Evolutionary conservation across 805 yeast genomes (phyloP).

Genomic region (Crinitomyces ghanaensis): DNA sequence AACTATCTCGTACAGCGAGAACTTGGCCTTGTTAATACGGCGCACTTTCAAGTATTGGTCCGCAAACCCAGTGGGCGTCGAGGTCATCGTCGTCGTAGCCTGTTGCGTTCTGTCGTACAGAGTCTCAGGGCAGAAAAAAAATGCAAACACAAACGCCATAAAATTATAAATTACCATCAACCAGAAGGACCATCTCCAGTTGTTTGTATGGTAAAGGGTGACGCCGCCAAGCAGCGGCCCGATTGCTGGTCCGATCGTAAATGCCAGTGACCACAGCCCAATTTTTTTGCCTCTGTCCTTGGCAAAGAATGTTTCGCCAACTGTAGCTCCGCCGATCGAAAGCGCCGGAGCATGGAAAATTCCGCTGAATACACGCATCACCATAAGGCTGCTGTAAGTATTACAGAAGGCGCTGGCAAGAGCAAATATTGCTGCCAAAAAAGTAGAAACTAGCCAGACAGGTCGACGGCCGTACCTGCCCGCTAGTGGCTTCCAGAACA

Average conservation of each 20-base stretch:
- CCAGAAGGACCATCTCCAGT: constrained; percentile 4
- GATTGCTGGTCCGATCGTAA: constrained; percentile 6
- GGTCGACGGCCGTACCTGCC: constrained; percentile 13
- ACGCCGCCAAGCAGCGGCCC: constrained; percentile 11
- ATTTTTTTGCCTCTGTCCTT: constrained; percentile 6
- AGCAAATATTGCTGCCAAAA: constrained; percentile 3
- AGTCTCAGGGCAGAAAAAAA: constrained; percentile 3
- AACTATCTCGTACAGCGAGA: constrained; percentile 8
- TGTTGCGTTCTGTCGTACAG: constrained; percentile 1
- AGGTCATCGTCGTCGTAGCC: no score
- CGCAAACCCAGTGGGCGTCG: constrained; percentile 14
- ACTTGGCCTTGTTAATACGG: constrained; percentile 14
- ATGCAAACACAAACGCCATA: neutral
- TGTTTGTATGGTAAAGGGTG: constrained; percentile 8
- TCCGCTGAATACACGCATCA: constrained; percentile 6
- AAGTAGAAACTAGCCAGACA: no score
- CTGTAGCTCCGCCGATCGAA: constrained; percentile 10
- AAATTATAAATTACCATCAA: neutral
- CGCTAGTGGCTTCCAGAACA: constrained; percentile 34
- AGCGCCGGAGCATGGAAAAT: constrained; percentile 8
- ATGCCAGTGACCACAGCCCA: constrained; percentile 9
- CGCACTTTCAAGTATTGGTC: constrained; percentile 2
- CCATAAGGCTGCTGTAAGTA: constrained; percentile 8
- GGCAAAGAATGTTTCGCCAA: constrained; percentile 8
- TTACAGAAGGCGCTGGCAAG: constrained; percentile 8